Conservation (phyloP, 2,329 filamentous ascomycete genomes). For the Fusarium solani-melongenae region DNA sequence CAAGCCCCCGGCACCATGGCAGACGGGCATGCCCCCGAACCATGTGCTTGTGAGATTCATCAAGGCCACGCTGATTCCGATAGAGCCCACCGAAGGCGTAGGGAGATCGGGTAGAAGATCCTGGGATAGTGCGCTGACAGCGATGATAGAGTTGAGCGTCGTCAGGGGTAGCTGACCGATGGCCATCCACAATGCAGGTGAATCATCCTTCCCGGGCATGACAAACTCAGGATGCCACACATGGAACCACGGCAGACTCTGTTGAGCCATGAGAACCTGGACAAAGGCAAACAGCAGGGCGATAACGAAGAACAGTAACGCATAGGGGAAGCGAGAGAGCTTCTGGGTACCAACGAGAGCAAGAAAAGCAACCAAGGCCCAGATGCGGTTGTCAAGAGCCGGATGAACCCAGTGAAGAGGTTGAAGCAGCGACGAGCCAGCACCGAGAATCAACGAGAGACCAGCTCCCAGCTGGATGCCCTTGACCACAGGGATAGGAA, state of each 20-base stretch:
- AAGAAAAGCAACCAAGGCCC: slow-evolving; percentile 79
- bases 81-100: slow-evolving; percentile 76
- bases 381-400: slow-evolving; percentile 81
- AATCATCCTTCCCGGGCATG: slow-evolving; percentile 43
- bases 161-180: slow-evolving; percentile 91
- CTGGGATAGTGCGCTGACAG: slow-evolving; percentile 80
- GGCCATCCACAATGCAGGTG: slow-evolving; percentile 66
- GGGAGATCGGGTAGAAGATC: slow-evolving; percentile 79
- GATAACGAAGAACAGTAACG: slow-evolving; percentile 75
- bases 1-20: slow-evolving; percentile 90
- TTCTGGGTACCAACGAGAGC: slow-evolving; percentile 76
- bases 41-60: slow-evolving; percentile 91
- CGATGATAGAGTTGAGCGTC: slow-evolving; percentile 91
- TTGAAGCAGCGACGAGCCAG: slow-evolving; percentile 74
- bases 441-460: slow-evolving; percentile 82
- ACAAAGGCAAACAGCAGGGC: slow-evolving; percentile 73
- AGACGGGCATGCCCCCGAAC: slow-evolving; percentile 96
- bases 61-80: slow-evolving; percentile 82
- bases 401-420: slow-evolving; percentile 76
- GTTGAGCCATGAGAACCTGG: slow-evolving; percentile 46
- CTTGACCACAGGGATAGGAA: slow-evolving; percentile 90
- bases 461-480: slow-evolving; percentile 96
- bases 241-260: slow-evolving; percentile 61
- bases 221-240: slow-evolving; percentile 69
- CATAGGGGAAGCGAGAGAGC: slow-evolving; percentile 78